Evolutionary conservation across 2,329 filamentous ascomycete genomes (phyloP).

Genomic region (Phaeosphaeriaceae sp.): DNA sequence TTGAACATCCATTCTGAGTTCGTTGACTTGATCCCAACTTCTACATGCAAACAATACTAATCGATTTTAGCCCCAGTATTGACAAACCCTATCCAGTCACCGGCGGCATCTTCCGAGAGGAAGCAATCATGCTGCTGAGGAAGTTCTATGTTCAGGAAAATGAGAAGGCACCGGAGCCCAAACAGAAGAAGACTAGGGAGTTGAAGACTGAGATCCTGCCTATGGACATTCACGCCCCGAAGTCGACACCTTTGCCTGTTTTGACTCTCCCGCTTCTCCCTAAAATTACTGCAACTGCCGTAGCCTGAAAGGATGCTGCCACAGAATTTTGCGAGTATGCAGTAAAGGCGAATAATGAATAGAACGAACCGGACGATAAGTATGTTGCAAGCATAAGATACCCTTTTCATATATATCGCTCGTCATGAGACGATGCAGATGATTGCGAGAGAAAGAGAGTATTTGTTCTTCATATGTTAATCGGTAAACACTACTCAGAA

Average conservation of each 20-base stretch:
- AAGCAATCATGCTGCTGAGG: constrained; percentile 89
- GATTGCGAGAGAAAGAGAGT: no score
- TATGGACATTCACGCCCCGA: constrained; percentile 50
- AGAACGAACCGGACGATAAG: no score
- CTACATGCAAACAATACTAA: constrained; percentile 14
- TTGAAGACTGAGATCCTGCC: constrained; percentile 65
- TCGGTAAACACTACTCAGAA: no score
- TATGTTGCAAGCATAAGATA: no score
- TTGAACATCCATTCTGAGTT: constrained; percentile 80
- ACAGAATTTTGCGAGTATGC: no score
- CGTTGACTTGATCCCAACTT: constrained; percentile 26
- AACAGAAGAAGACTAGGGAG: constrained; percentile 68
- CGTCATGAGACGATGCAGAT: no score
- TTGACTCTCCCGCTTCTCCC: constrained; percentile 6
- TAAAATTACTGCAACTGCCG: neutral
- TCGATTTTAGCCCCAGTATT: constrained; percentile 63
- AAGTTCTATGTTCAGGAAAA: constrained; percentile 99
- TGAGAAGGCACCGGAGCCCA: constrained; percentile 74
- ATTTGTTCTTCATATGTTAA: no score
- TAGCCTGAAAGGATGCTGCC: constrained; percentile 65
- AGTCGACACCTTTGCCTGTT: constrained; percentile 33
- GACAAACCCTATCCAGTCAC: constrained; percentile 82
- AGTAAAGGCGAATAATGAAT: no score
- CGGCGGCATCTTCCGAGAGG: constrained; percentile 86
- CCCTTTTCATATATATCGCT: no score